Conservation (phyloP, 2,329 filamentous ascomycete genomes). For the Alternaria brassicicola region DNA sequence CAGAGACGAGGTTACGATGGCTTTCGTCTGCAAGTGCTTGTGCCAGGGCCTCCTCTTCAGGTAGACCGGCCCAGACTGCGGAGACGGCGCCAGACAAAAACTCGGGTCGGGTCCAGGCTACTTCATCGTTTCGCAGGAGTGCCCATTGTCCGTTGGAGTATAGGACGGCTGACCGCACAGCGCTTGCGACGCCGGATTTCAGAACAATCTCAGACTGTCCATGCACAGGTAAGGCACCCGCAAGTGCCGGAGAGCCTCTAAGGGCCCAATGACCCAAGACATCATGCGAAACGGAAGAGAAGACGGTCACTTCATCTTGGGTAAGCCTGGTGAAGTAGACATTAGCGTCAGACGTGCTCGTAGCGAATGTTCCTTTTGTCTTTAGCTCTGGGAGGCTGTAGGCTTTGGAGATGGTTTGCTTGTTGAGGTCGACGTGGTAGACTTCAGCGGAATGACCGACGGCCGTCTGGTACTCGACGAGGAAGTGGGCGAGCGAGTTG, state of each 20-base stretch:
- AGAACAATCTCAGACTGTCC: constrained; percentile 83
- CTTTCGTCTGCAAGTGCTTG: constrained; percentile 85
- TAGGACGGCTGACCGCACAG: constrained; percentile 77
- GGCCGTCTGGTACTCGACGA: constrained; percentile 78
- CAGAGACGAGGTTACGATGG: constrained; percentile 76
- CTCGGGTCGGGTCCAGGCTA: constrained; percentile 82
- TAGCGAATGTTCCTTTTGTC: constrained; percentile 77
- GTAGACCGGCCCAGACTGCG: constrained; percentile 79
- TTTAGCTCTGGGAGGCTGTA: constrained; percentile 77
- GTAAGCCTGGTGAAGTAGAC: constrained; percentile 89
- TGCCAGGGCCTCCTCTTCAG: constrained; percentile 74
- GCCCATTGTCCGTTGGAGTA: constrained; percentile 75
- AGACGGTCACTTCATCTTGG: constrained; percentile 72
- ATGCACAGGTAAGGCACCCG: constrained; percentile 60
- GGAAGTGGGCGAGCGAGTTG: constrained; percentile 78
- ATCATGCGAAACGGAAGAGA: constrained; percentile 78
- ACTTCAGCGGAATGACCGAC: constrained; percentile 81
- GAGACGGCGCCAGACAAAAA: constrained; percentile 79
- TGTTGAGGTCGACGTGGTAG: constrained; percentile 79
- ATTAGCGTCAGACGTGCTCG: constrained; percentile 76
- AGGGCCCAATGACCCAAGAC: constrained; percentile 76
- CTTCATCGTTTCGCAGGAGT: constrained; percentile 79
- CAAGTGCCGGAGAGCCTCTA: constrained; percentile 48
- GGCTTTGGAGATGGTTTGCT: constrained; percentile 71
- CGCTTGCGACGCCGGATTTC: constrained; percentile 70